A percentile compares a stretch with the other conserved stretches of the same genome.
Evolutionary conservation across 106 monocot genomes (phyloP).

Genomic region (Dendrobium huoshanense): DNA sequence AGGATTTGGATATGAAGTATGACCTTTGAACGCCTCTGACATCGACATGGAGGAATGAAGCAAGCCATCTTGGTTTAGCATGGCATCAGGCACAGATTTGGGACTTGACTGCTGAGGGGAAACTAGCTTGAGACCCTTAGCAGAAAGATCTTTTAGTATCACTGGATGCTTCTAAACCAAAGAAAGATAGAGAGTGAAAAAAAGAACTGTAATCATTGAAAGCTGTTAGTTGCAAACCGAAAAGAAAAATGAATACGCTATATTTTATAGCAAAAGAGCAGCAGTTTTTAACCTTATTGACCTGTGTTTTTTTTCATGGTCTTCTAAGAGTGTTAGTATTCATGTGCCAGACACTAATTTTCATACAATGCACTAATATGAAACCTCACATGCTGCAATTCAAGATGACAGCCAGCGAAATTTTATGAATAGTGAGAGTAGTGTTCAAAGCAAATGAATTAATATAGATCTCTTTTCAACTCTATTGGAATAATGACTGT

Average conservation of each 20-base stretch:
- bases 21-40: slow-evolving; percentile 41
- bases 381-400: too few relatives aligned
- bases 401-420: neutral
- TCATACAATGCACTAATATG: too few relatives aligned
- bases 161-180: slow-evolving; percentile 20
- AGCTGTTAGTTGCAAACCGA: neutral
- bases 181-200: neutral
- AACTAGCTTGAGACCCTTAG: slow-evolving; percentile 14
- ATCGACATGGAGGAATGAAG: slow-evolving; percentile 27
- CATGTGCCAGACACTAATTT: neutral
- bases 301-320: neutral
- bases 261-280: neutral
- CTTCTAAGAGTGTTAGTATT: neutral
- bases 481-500: neutral
- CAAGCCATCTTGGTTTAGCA: slow-evolving; percentile 44
- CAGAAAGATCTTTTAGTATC: slow-evolving; percentile 13
- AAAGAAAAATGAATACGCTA: too few relatives aligned
- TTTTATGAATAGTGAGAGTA: neutral
- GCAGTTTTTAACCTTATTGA: neutral
- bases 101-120: slow-evolving; percentile 48
- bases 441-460: neutral
- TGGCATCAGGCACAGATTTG: slow-evolving; percentile 44
- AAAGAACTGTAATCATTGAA: neutral
- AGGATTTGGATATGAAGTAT: neutral
- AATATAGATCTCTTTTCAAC: neutral